Percentiles rank a stretch among this genome's conserved stretches.
Evolutionary conservation across 2,329 filamentous ascomycete genomes (phyloP).

Genomic region (Talaromyces pinophilus): DNA sequence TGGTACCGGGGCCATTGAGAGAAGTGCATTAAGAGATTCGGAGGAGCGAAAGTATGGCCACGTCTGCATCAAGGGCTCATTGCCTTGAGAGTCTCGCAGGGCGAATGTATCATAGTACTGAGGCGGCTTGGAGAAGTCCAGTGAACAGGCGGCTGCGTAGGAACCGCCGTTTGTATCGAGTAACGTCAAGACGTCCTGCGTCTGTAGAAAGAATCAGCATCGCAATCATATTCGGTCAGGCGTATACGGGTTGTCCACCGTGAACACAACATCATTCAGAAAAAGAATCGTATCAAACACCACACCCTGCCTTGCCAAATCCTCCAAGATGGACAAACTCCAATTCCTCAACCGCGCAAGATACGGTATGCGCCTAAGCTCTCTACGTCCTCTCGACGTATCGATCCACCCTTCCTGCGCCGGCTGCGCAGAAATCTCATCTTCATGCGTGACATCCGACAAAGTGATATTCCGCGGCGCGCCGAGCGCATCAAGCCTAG

Average conservation of each 20-base stretch:
- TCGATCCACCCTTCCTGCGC: slow-evolving; percentile 61
- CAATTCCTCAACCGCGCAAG: slow-evolving; percentile 65
- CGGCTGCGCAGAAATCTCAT: slow-evolving; percentile 54
- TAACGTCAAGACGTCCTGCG: slow-evolving; percentile 52
- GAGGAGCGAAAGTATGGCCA: slow-evolving; percentile 65
- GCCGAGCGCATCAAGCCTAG: slow-evolving; percentile 53
- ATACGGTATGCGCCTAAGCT: slow-evolving; percentile 68
- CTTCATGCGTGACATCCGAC: slow-evolving; percentile 60
- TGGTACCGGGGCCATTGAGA: slow-evolving; percentile 30
- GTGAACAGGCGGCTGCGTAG: slow-evolving; percentile 69
- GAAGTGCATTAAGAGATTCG: slow-evolving; percentile 55
- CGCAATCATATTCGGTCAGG: neutral
- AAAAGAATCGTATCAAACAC: slow-evolving; percentile 62
- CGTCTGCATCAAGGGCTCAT: slow-evolving; percentile 63
- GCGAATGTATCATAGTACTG: slow-evolving; percentile 75
- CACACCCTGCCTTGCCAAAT: slow-evolving; percentile 53
- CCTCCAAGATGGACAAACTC: slow-evolving; percentile 61
- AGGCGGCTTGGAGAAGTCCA: slow-evolving; percentile 69
- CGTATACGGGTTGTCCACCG: slow-evolving; percentile 28
- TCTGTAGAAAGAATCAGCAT: slow-evolving; percentile 1
- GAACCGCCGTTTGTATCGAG: slow-evolving; percentile 59
- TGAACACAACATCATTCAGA: slow-evolving; percentile 53
- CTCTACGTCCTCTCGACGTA: slow-evolving; percentile 56
- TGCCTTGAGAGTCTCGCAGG: slow-evolving; percentile 66
- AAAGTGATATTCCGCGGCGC: slow-evolving; percentile 59